Percentiles rank a stretch among this genome's conserved stretches.
These are phyloP conservation scores for Calocybe indica DNA, from an alignment of 768 basidiomycete species.

Conservation along the genomic window DNA sequence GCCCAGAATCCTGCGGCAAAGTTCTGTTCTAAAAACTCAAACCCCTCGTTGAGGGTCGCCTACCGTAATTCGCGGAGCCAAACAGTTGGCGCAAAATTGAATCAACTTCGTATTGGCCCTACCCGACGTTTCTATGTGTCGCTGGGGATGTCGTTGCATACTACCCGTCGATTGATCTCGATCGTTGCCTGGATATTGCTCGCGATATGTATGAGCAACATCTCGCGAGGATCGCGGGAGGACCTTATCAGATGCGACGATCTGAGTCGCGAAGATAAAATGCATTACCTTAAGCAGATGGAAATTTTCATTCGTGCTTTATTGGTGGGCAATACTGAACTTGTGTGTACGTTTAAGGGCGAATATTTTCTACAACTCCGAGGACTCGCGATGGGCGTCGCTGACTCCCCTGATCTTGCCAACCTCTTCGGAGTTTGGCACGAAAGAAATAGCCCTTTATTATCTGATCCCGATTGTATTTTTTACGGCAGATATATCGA, in stretches of 20 bases:
- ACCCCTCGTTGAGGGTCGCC: constrained; percentile 21
- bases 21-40: constrained; percentile 25
- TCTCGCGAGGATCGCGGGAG: constrained; percentile 1
- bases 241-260: constrained; percentile 1
- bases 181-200: constrained; percentile 12
- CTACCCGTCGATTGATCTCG: constrained; percentile 20
- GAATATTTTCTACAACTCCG: no score
- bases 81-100: constrained; percentile 27
- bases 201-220: constrained; percentile 11
- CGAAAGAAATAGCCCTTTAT: no score
- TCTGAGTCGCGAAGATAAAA: background rate
- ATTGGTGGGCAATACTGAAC: no score
- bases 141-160: constrained; percentile 28
- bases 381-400: no score
- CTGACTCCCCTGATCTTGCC: no score
- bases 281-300: no score
- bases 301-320: no score
- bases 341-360: no score
- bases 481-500: no score
- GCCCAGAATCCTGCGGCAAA: constrained; percentile 22
- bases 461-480: no score
- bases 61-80: constrained; percentile 20
- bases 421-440: no score
- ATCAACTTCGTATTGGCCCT: constrained; percentile 10
- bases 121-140: constrained; percentile 14